These are phyloP conservation scores for Yamadazyma sp. DNA, from an alignment of 1,139 yeast genomes.

Conservation along the genomic window DNA sequence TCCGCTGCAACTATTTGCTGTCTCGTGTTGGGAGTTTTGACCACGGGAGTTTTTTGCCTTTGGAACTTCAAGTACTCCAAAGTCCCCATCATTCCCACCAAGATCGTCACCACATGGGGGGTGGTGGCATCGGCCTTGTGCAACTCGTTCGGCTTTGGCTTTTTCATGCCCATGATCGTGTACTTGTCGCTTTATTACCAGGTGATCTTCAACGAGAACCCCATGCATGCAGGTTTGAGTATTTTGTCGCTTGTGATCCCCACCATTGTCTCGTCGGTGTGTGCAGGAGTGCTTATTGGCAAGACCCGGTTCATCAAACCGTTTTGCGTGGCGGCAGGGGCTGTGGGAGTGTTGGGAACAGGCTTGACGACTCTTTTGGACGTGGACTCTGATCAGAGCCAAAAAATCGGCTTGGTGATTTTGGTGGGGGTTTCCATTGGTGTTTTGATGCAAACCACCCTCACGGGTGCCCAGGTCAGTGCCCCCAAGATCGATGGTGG, in stretches of 20 bases:
- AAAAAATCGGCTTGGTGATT: slow-evolving; percentile 37
- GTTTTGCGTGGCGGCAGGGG: slow-evolving; percentile 24
- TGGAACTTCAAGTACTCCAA: slow-evolving; percentile 30
- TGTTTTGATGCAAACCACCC: slow-evolving; percentile 27
- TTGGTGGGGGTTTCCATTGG: slow-evolving; percentile 33
- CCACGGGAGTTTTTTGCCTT: slow-evolving; percentile 18
- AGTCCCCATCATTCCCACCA: slow-evolving; percentile 28
- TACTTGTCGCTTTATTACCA: slow-evolving; percentile 40
- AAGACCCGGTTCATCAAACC: slow-evolving; percentile 34
- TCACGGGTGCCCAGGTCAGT: slow-evolving; percentile 30
- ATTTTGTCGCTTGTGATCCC: slow-evolving; percentile 38
- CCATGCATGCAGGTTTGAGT: slow-evolving; percentile 41
- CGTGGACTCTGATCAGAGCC: slow-evolving; percentile 26
- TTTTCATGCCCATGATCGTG: slow-evolving; percentile 26
- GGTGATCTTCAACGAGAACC: slow-evolving; percentile 29
- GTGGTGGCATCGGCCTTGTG: slow-evolving; percentile 23
- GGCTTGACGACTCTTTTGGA: slow-evolving; percentile 33
- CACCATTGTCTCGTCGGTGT: slow-evolving; percentile 30
- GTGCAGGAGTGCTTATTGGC: slow-evolving; percentile 29
- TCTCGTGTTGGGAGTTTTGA: slow-evolving; percentile 44
- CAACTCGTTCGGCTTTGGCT: slow-evolving; percentile 23
- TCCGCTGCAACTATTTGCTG: slow-evolving; percentile 48
- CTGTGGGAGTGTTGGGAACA: slow-evolving; percentile 31
- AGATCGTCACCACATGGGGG: slow-evolving; percentile 24
- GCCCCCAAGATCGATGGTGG: slow-evolving; percentile 41